Evolutionary conservation across 2,329 filamentous ascomycete genomes (phyloP).

Genomic region (Sporothrix pallida): DNA sequence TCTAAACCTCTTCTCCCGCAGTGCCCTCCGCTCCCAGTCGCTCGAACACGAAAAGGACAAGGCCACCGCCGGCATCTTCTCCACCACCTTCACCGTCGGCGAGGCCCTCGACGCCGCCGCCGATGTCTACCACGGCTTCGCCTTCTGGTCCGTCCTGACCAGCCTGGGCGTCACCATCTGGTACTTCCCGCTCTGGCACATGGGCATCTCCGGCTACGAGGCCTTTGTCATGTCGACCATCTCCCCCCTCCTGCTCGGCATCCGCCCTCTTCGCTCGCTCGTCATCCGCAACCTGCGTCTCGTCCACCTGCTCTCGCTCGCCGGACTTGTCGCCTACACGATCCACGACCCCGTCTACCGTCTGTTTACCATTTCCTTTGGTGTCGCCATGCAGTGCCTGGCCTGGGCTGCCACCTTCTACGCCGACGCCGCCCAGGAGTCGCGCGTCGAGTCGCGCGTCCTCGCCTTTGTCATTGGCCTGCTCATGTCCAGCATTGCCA

Average conservation of each 20-base stretch:
- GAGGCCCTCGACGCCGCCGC: conserved; percentile 81
- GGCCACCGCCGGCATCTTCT: conserved; percentile 68
- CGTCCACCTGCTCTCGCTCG: conserved; percentile 74
- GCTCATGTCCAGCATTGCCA: conserved; percentile 82
- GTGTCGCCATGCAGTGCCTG: conserved; percentile 78
- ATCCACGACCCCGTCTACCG: conserved; percentile 74
- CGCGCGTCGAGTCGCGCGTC: conserved; percentile 79
- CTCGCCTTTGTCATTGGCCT: conserved; percentile 82
- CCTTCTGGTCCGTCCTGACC: conserved; percentile 95
- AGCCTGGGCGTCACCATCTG: conserved; percentile 87
- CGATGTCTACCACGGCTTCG: conserved; percentile 91
- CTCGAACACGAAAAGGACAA: conserved; percentile 76
- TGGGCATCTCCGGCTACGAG: conserved; percentile 98
- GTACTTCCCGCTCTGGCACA: conserved; percentile 99
- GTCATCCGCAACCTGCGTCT: conserved; percentile 71
- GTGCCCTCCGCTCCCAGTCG: conserved; percentile 56
- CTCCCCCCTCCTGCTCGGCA: conserved; percentile 78
- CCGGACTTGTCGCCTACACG: conserved; percentile 79
- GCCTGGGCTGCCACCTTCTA: conserved; percentile 84
- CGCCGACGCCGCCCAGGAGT: conserved; percentile 74
- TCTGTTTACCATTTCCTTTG: conserved; percentile 81
- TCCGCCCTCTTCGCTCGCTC: conserved; percentile 70
- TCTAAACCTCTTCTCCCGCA: conserved; percentile 51
- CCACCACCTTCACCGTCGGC: conserved; percentile 74
- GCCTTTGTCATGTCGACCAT: conserved; percentile 83